Conservation (phyloP, 2,329 filamentous ascomycete species). For the Fusarium tupiense region DNA sequence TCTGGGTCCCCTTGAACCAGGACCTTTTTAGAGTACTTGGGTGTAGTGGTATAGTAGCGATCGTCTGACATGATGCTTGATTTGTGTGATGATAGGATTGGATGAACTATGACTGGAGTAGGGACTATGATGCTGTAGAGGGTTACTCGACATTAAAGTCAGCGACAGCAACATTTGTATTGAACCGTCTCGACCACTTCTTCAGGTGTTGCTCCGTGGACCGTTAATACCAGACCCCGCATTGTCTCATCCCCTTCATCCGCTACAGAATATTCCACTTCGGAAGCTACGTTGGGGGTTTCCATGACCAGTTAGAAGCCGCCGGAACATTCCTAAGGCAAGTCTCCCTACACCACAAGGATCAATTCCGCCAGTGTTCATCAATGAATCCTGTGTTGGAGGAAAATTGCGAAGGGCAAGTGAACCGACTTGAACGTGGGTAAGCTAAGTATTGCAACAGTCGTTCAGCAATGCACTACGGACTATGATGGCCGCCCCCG, state of each 20-base stretch:
- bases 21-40: not conserved
- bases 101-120: not conserved
- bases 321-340: not conserved
- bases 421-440: not conserved
- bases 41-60: not conserved
- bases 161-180: not conserved
- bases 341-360: too few species aligned
- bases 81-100: not conserved
- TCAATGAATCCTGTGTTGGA: too few species aligned
- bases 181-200: not conserved
- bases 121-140: not conserved
- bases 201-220: not conserved
- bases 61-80: not conserved
- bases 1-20: not conserved
- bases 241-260: not conserved
- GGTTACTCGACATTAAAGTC: not conserved
- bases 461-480: not conserved
- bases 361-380: not conserved
- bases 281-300: not conserved
- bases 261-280: not conserved
- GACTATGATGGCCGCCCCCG: not conserved
- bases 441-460: not conserved
- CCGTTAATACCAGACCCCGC: fast-evolving
- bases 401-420: too few species aligned
- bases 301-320: not conserved